phyloP scores from a whole-genome alignment of 129 eudicot genomes.

The Solidago caesia region DNA sequence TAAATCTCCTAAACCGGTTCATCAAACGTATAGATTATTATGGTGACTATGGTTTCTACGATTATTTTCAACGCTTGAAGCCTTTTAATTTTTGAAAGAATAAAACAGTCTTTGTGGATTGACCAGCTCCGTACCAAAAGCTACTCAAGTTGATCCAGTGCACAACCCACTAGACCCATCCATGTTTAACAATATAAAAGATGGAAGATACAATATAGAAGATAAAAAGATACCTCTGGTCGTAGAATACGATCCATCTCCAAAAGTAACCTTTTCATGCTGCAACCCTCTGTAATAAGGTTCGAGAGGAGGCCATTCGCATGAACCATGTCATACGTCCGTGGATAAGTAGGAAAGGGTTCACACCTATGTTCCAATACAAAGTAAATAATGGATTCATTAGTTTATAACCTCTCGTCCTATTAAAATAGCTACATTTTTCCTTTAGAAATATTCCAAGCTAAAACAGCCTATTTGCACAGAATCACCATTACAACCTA shows the following conservation, averaged over 20 bases:
- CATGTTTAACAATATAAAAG: not conserved
- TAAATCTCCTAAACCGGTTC: not conserved
- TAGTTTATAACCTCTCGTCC: not conserved
- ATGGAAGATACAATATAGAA: not conserved
- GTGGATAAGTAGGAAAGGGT: constrained; percentile 96
- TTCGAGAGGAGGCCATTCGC: constrained; percentile 86
- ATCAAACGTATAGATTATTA: not conserved
- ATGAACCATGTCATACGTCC: constrained; percentile 95
- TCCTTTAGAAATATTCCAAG: not conserved
- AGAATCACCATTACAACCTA: constrained; percentile 6
- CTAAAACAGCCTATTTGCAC: not conserved
- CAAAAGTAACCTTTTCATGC: constrained; percentile 55
- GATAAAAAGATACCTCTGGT: constrained; percentile 65
- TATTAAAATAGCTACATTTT: not conserved
- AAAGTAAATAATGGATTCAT: constrained; percentile 1
- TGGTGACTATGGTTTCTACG: not conserved
- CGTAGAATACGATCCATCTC: constrained; percentile 96
- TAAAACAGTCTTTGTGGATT: no score
- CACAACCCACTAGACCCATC: no score
- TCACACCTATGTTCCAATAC: constrained; percentile 63
- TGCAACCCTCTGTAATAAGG: constrained; percentile 59
- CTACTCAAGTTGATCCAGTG: no score
- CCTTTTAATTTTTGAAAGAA: not conserved
- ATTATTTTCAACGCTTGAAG: not conserved
- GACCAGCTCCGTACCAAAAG: no score